Evolutionary conservation across 1,284 basidiomycete species (phyloP), one percentile per base, ranked within the genome.

Genomic region (Leccinum fallax): DNA sequence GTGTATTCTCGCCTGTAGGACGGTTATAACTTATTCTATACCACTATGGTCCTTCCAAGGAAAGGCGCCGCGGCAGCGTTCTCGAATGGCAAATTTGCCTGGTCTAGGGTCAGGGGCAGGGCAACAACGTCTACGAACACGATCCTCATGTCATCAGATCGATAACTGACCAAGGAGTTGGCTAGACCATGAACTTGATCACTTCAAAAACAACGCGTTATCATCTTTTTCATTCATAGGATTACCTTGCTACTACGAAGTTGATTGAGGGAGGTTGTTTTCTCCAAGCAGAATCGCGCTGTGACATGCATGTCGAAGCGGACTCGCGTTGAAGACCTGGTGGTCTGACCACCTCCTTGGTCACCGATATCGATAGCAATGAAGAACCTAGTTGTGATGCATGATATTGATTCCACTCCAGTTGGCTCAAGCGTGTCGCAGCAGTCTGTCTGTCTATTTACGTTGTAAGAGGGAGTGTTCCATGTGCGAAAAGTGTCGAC

Each of bases 381-480:
- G 34, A 34, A 34, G 34, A 32, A 32, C 36, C 36, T 5, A 36
- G 36, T 36, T 15, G 15, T n/a, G 8, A 15, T 30, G 28, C 51
- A 53, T 53, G 52, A 15, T 19, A 21, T 46, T 21, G 43, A 46
- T 46, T 53, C 24, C 30, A 53, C 15, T 34, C 52, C 30, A 34
- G 51, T 52, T n/a, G 26, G 26, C n/a, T n/a, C 26, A 26, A 26
- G 24, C n/a, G 52, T 32, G 19, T 28, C 51, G 28, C 48, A 24
- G 24, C 10, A 13, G 32, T 53, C 52, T 34, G 32, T 48, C 21
- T 48, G 32, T 48, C 21, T 48, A 48, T 48, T 43, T 43, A 43
- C 40, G 40, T 11, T 10, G 9, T 40, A 40, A 36, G 13, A 13
- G 43, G 21, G 48, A 26, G 48, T 15, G 63, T 65, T 61, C 59